Base-by-base conservation (phyloP, 805 yeast genomes). In the Grigorovia jiainica region DNA sequence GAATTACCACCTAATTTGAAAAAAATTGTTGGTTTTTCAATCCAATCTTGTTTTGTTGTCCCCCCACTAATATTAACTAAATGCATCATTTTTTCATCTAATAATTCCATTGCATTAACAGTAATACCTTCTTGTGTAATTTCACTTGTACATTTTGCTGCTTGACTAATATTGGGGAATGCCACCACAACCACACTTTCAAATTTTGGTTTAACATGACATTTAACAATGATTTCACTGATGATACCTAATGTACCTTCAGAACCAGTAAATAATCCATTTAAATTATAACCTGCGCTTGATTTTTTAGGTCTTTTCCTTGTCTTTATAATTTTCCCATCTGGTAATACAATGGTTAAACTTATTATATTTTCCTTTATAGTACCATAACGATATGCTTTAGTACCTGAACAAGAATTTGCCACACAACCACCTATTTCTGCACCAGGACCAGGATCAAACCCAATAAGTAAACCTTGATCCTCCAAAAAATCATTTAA, bases 381-480 rank as follows among this genome's bases (percentile, higher is more conserved):
- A 15, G 90, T 84, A 17, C 94, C 94, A 50, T 82, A 83, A 39
- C 85, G 61, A 20, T 79, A 76, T 20, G 90, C 89, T 51, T 82
- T 79, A 3, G 90, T 80, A 6, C 94, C 94, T 0, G 89, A 81
- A 45, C 90, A 82, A 25, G 82, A 78, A 19, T 85, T 82, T 7
- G 80, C 82, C 36, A 79, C 75, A 76, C 82, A 80, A 4, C 94
- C 94, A 32, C 86, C 84, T 43, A 84, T 78, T 47, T 78, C 71
- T 1, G 90, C 92, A 41, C 87, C 87, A 18, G 90, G 87, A 36
- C 89, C 89, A 1, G 78, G 78, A 57, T 82, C 90, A 13, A 83
- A 82, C 0, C 92, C 92, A 56, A 84, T 79, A 55, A 84, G 52
- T 17, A 79, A 58, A 0, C 74, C 74, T 39, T 71, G 54, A 7